Conservation (phyloP, 2,329 filamentous ascomycete species). For the Bipolaris oryzae region DNA sequence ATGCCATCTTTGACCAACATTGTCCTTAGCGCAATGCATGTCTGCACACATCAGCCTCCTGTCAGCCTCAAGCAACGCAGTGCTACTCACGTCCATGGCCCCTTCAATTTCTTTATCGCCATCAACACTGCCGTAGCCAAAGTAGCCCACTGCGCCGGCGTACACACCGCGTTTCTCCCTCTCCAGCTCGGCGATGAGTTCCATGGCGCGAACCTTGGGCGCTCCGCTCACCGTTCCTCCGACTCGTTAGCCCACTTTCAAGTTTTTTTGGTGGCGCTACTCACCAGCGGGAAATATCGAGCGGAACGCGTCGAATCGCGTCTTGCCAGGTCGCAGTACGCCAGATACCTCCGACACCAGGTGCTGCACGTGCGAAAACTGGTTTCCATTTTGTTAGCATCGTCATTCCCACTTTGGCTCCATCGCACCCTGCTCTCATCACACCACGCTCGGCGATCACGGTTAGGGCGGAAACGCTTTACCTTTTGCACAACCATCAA, state of each 20-base stretch:
- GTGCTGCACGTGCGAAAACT: constrained; percentile 97
- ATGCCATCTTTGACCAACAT: constrained; percentile 93
- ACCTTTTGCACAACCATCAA: constrained; percentile 72
- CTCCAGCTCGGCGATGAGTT: constrained; percentile 93
- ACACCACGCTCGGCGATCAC: constrained; percentile 5
- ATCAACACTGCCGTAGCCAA: constrained; percentile 80
- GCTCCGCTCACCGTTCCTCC: constrained; percentile 82
- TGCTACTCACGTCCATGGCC: constrained; percentile 72
- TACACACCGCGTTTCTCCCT: constrained; percentile 94
- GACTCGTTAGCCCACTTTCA: constrained; percentile 17
- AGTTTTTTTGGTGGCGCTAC: constrained; percentile 21
- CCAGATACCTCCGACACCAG: constrained; percentile 95
- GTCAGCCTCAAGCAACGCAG: constrained; percentile 14
- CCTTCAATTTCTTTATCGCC: constrained; percentile 70
- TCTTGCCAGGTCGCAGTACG: constrained; percentile 79
- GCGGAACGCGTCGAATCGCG: constrained; percentile 92
- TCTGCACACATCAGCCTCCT: constrained; percentile 44
- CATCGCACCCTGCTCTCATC: constrained; percentile 5
- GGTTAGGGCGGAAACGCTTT: constrained; percentile 15
- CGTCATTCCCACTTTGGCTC: constrained; percentile 2
- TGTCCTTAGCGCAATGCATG: constrained; percentile 77
- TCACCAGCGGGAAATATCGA: constrained; percentile 91
- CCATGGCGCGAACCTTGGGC: constrained; percentile 96
- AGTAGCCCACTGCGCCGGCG: constrained; percentile 95
- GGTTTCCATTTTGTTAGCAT: constrained; percentile 13